phyloP scores from a whole-genome alignment of 2,329 filamentous ascomycete species.

The Cladophialophora psammophila region DNA sequence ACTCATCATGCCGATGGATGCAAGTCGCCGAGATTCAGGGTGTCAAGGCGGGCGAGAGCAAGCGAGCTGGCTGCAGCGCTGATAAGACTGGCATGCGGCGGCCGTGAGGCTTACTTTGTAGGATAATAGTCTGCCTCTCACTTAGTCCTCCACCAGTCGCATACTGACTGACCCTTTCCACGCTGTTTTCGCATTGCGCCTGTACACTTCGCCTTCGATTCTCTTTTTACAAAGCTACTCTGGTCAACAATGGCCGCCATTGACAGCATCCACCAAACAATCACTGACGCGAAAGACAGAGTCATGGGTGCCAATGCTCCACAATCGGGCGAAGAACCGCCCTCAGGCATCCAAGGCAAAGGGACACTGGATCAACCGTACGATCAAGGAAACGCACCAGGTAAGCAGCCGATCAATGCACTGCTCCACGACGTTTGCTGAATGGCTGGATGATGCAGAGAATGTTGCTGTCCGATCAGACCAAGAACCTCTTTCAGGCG shows the following conservation, averaged over 20 bases:
- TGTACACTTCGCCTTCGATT: background rate
- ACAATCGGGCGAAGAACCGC: conserved; percentile 36
- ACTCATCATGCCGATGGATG: conserved; percentile 2
- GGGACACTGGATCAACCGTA: conserved; percentile 38
- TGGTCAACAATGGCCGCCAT: conserved; percentile 4
- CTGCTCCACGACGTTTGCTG: background rate
- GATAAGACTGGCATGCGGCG: conserved; percentile 4
- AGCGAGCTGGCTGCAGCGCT: background rate
- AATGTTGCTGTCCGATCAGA: conserved; percentile 17
- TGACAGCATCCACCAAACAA: conserved; percentile 17
- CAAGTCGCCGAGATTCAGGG: conserved; percentile 1
- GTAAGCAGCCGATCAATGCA: conserved; percentile 16
- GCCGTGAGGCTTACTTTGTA: background rate
- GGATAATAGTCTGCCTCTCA: background rate
- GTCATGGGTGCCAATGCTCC: conserved; percentile 16
- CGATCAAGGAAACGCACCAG: conserved; percentile 38
- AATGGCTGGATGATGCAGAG: background rate
- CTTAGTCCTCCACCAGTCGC: background rate
- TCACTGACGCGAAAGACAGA: conserved; percentile 21
- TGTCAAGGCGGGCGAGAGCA: background rate
- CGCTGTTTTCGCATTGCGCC: background rate
- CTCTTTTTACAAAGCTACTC: background rate
- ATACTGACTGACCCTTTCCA: background rate
- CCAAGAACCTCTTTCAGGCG: conserved; percentile 32
- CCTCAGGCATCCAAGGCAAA: conserved; percentile 36